A percentile compares a stretch with the other conserved stretches of the same genome.
Conservation (phyloP, 495 filamentous ascomycete species). For the Symbiotaphrina buchneri region DNA sequence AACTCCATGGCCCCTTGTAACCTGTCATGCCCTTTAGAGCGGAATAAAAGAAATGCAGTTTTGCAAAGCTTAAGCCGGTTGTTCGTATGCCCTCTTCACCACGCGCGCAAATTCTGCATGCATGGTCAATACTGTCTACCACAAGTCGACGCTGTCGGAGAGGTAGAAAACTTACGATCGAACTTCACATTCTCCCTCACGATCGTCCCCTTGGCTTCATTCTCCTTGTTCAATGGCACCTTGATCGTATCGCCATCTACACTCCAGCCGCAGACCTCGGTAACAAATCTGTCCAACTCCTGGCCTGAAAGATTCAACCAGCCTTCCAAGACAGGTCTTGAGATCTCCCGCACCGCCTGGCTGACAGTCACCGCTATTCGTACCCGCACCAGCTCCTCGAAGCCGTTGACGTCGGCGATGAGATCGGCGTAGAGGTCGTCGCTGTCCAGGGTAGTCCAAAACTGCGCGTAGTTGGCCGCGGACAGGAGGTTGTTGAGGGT, state of each 20-base stretch:
- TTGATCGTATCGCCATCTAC: constrained; percentile 39
- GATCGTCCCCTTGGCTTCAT: constrained; percentile 90
- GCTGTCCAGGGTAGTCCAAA: constrained; percentile 82
- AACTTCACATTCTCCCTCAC: constrained; percentile 93
- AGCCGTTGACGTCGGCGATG: constrained; percentile 79
- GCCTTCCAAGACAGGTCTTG: constrained; percentile 49
- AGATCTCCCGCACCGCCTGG: constrained; percentile 72
- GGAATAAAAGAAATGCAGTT: constrained; percentile 4
- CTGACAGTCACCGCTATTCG: constrained; percentile 76
- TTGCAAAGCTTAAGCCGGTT: constrained; percentile 34
- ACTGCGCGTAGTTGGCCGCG: constrained; percentile 63
- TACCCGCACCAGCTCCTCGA: constrained; percentile 88
- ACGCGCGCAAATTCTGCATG: constrained; percentile 44
- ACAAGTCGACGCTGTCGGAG: background rate
- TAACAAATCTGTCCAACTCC: constrained; percentile 58
- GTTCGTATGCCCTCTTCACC: constrained; percentile 75
- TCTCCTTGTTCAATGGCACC: constrained; percentile 87
- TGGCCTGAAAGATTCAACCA: constrained; percentile 65
- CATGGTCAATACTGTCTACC: background rate
- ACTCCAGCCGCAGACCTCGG: constrained; percentile 72
- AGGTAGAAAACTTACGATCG: constrained; percentile 30
- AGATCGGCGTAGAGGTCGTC: constrained; percentile 95
- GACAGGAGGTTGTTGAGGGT: constrained; percentile 66
- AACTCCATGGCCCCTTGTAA: constrained; percentile 1
- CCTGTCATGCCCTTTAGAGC: background rate